These are phyloP conservation scores for Colletotrichum aenigma DNA, from an alignment of 2,329 filamentous ascomycete genomes.

Conservation along the genomic window DNA sequence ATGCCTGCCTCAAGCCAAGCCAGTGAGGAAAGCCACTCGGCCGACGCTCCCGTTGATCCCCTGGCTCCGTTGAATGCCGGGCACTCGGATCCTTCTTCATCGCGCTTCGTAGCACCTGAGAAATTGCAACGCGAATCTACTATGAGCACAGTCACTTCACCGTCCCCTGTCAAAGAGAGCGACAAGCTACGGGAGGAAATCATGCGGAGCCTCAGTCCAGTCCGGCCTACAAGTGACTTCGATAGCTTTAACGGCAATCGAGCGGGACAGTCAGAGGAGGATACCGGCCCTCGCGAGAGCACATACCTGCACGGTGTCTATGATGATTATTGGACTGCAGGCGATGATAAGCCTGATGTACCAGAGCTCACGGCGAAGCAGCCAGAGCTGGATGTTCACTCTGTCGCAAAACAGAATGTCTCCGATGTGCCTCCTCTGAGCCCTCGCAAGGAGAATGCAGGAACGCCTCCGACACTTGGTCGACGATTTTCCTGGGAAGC, in stretches of 20 bases:
- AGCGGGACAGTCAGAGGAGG: not conserved
- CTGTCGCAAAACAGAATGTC: not conserved
- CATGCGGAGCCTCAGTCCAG: constrained; percentile 68
- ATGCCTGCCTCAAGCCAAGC: not conserved
- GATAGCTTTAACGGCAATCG: not conserved
- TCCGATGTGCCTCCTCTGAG: constrained; percentile 15
- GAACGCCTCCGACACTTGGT: not conserved
- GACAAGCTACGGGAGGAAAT: constrained; percentile 78
- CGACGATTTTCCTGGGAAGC: constrained; percentile 50
- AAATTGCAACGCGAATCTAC: constrained; percentile 46
- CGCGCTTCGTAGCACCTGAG: constrained; percentile 37
- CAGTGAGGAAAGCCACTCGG: not conserved
- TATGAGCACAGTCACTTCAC: constrained; percentile 52
- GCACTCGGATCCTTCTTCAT: constrained; percentile 22
- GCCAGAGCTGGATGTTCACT: not conserved
- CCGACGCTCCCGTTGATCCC: not conserved
- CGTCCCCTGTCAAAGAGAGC: constrained; percentile 68
- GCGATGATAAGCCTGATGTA: constrained; percentile 40
- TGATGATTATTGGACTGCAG: constrained; percentile 67
- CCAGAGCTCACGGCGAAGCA: not conserved
- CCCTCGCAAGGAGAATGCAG: constrained; percentile 17
- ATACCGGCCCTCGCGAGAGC: constrained; percentile 51
- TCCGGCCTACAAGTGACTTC: constrained; percentile 29
- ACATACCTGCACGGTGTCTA: constrained; percentile 70
- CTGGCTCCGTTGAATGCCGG: constrained; percentile 24